Evolutionary conservation across 2,329 filamentous ascomycete species (phyloP).

Genomic region (Sclerotinia subarctica): DNA sequence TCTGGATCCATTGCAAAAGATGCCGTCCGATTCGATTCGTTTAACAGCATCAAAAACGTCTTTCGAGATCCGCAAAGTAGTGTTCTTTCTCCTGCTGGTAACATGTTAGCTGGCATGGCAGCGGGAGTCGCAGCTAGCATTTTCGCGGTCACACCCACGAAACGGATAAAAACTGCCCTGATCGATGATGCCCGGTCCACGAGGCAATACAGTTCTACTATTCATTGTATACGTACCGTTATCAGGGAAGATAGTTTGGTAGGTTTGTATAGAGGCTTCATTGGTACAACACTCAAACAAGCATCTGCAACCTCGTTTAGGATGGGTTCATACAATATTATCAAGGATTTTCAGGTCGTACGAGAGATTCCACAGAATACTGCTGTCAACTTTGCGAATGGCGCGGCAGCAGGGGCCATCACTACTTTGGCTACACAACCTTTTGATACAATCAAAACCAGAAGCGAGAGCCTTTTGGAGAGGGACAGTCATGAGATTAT

Average conservation of each 20-base stretch:
- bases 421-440: constrained; percentile 60
- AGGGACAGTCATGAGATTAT: constrained; percentile 65
- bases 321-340: constrained; percentile 43
- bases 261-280: constrained; percentile 46
- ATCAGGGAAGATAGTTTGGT: constrained; percentile 43
- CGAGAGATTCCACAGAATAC: constrained; percentile 41
- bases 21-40: constrained; percentile 62
- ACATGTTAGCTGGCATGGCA: constrained; percentile 61
- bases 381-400: constrained; percentile 58
- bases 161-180: constrained; percentile 65
- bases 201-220: constrained; percentile 36
- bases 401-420: constrained; percentile 56
- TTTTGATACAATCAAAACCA: constrained; percentile 63
- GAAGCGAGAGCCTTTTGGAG: constrained; percentile 62
- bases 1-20: constrained; percentile 53
- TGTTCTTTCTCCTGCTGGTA: constrained; percentile 52
- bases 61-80: constrained; percentile 58
- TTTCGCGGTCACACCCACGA: constrained; percentile 64
- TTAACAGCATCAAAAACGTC: constrained; percentile 61
- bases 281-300: constrained; percentile 48
- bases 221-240: constrained; percentile 40
- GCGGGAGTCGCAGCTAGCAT: constrained; percentile 60
- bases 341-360: constrained; percentile 47
- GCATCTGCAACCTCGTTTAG: constrained; percentile 47
- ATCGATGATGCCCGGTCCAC: constrained; percentile 33